A percentile compares a stretch with the other conserved stretches of the same genome.
Conservation (phyloP, 306 rosid genomes). For the Vigna mungo region DNA sequence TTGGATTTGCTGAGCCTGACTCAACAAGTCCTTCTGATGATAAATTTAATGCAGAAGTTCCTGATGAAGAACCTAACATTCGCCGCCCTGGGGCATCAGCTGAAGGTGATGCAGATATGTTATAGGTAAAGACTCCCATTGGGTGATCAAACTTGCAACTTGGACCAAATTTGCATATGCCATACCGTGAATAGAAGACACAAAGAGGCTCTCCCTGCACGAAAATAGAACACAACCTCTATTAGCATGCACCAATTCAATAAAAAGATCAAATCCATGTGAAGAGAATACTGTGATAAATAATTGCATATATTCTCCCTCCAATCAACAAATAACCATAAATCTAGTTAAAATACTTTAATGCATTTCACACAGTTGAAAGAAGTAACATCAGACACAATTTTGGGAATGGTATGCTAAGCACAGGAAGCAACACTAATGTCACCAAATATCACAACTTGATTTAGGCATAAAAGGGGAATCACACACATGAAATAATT, state of each 20-base stretch:
- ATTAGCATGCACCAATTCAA: slow-evolving; percentile 43
- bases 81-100: slow-evolving; percentile 69
- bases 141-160: slow-evolving; percentile 99
- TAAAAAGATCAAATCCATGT: slow-evolving; percentile 22
- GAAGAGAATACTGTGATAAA: slow-evolving; percentile 19
- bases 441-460: slow-evolving; percentile 16
- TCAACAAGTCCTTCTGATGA: slow-evolving; percentile 86
- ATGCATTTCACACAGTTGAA: slow-evolving; percentile 24
- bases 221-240: slow-evolving; percentile 40
- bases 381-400: slow-evolving; percentile 21
- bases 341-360: slow-evolving; percentile 17
- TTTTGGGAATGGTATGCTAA: slow-evolving; percentile 28
- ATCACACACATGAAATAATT: slow-evolving; percentile 2
- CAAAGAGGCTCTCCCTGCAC: slow-evolving; percentile 92
- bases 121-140: slow-evolving; percentile 85
- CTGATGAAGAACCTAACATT: slow-evolving; percentile 79
- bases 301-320: slow-evolving; percentile 20
- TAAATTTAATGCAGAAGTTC: slow-evolving; percentile 75
- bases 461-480: slow-evolving; percentile 27
- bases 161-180: slow-evolving; percentile 98
- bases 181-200: slow-evolving; percentile 95
- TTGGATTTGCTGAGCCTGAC: slow-evolving; percentile 70
- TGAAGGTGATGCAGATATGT: slow-evolving; percentile 68
- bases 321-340: not conserved
- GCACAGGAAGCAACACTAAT: slow-evolving; percentile 8